Conservation (phyloP, 768 basidiomycete genomes). For the Russula dissimulans region DNA sequence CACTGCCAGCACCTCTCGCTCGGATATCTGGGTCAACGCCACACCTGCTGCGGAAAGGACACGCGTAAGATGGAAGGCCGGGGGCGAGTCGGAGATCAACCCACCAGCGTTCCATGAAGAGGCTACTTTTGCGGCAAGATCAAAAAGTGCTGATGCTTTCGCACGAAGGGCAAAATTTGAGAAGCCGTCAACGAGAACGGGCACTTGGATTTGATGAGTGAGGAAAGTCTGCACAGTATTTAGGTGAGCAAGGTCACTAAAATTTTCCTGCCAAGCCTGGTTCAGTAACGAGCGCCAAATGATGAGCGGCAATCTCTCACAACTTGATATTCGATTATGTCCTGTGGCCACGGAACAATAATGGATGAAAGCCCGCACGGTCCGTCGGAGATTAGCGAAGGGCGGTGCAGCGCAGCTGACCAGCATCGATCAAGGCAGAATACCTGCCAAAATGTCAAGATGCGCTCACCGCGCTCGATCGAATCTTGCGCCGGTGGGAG, state of each 20-base stretch:
- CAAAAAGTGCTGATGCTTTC: constrained; percentile 69
- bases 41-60: constrained; percentile 19
- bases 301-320: constrained; percentile 31
- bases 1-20: constrained; percentile 49
- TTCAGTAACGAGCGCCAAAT: neutral
- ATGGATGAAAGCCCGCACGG: constrained; percentile 48
- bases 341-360: constrained; percentile 69
- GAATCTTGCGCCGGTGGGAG: constrained; percentile 50
- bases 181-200: constrained; percentile 42
- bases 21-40: constrained; percentile 38
- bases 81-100: constrained; percentile 18
- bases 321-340: constrained; percentile 60
- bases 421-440: constrained; percentile 75
- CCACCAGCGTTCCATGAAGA: constrained; percentile 53
- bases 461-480: constrained; percentile 59
- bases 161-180: constrained; percentile 56
- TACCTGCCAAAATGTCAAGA: constrained; percentile 76
- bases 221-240: constrained; percentile 59
- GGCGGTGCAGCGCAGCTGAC: constrained; percentile 65
- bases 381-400: constrained; percentile 56
- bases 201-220: constrained; percentile 40
- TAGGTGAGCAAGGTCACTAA: constrained; percentile 41
- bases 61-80: neutral
- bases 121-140: constrained; percentile 54
- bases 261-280: constrained; percentile 40